These are phyloP conservation scores for Pisolithus orientalis DNA, from an alignment of 768 basidiomycete genomes.

Conservation along the genomic window DNA sequence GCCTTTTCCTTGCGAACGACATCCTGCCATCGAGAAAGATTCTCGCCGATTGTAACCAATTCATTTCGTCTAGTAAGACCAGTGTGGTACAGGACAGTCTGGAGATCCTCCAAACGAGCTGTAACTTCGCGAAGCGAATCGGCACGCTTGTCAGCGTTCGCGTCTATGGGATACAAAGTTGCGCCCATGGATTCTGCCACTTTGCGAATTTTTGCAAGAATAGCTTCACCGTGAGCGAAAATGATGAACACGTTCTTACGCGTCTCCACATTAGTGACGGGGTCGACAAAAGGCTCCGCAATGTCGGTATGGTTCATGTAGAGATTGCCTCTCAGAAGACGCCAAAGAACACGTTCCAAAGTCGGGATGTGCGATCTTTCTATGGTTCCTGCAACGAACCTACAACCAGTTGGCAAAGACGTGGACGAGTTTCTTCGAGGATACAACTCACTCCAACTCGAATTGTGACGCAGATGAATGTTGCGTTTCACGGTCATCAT, in stretches of 20 bases:
- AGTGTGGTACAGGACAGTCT: constrained; percentile 86
- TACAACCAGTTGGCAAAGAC: constrained; percentile 21
- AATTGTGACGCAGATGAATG: constrained; percentile 54
- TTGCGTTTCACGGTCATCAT: constrained; percentile 78
- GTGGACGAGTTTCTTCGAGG: background rate
- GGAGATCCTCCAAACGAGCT: constrained; percentile 83
- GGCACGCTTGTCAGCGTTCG: constrained; percentile 87
- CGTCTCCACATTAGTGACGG: constrained; percentile 73
- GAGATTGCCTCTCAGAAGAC: constrained; percentile 92
- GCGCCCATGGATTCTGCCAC: constrained; percentile 99
- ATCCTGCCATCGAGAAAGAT: constrained; percentile 85
- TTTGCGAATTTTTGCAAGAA: constrained; percentile 95
- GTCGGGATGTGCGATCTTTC: constrained; percentile 87
- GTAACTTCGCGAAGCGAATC: constrained; percentile 88
- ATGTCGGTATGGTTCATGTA: constrained; percentile 99
- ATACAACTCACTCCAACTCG: constrained; percentile 73
- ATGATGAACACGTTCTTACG: constrained; percentile 99
- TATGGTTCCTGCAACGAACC: constrained; percentile 95
- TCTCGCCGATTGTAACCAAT: constrained; percentile 79
- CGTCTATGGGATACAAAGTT: constrained; percentile 92
- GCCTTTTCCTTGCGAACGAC: constrained; percentile 93
- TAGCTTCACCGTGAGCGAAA: constrained; percentile 90
- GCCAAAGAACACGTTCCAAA: constrained; percentile 97
- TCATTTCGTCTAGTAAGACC: constrained; percentile 75
- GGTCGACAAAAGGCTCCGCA: constrained; percentile 85